Evolutionary conservation across 306 rosid genomes (phyloP).

Genomic region (Dalbergia cultrata): DNA sequence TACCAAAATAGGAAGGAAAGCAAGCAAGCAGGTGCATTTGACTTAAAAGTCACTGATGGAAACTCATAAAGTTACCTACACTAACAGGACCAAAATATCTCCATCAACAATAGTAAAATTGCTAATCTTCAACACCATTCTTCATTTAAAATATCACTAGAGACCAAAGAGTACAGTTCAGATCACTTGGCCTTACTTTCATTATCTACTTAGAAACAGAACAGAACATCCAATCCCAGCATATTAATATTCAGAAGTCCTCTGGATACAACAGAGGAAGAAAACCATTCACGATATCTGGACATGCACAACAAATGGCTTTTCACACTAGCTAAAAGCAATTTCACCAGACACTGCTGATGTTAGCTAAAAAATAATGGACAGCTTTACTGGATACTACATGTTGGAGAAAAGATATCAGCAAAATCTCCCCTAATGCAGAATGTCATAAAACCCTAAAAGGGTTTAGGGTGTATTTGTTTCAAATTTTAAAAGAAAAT

Average conservation of each 20-base stretch:
- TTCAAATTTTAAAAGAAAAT: too few species aligned
- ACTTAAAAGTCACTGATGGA: background rate
- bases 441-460: slow-evolving; percentile 23
- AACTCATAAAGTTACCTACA: background rate
- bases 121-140: slow-evolving; percentile 13
- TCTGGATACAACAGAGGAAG: background rate
- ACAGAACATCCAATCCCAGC: background rate
- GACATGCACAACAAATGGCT: slow-evolving; percentile 31
- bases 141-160: background rate
- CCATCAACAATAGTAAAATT: slow-evolving; percentile 6
- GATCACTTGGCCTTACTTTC: slow-evolving; percentile 3
- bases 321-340: slow-evolving; percentile 5
- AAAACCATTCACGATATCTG: background rate
- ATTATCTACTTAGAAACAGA: background rate
- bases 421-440: slow-evolving; percentile 1
- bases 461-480: too few species aligned
- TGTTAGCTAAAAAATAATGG: slow-evolving; percentile 1
- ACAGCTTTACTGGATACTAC: background rate
- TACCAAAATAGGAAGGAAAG: slow-evolving; percentile 10
- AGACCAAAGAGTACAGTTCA: background rate
- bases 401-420: slow-evolving; percentile 25
- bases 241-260: background rate
- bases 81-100: slow-evolving; percentile 1
- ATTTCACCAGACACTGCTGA: background rate
- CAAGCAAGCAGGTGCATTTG: background rate